Conservation (phyloP, 805 yeast species). For the Candida sphagnicola region DNA sequence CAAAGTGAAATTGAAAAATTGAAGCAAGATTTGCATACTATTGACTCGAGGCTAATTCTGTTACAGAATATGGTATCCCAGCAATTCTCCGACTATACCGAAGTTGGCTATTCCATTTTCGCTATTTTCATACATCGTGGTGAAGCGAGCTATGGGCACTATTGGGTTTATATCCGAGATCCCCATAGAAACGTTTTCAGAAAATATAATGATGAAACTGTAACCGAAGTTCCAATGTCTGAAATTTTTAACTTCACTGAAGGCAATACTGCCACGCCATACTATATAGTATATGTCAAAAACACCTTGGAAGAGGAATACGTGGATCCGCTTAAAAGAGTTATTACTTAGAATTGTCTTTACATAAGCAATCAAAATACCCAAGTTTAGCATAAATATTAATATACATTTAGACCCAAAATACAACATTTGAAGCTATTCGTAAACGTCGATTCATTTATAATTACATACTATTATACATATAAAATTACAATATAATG, state of each 20-base stretch:
- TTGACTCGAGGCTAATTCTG: constrained; percentile 38
- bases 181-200: constrained; percentile 63
- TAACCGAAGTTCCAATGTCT: constrained; percentile 66
- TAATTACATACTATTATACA: constrained; percentile 2
- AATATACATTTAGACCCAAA: background rate
- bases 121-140: constrained; percentile 95
- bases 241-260: constrained; percentile 66
- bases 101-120: constrained; percentile 75
- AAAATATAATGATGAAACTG: constrained; percentile 92
- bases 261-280: constrained; percentile 89
- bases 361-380: too few species aligned
- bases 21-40: constrained; percentile 38
- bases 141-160: constrained; percentile 94
- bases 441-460: too few species aligned
- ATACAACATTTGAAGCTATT: too few species aligned
- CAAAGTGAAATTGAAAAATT: constrained; percentile 44
- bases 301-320: constrained; percentile 50
- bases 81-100: constrained; percentile 60
- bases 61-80: constrained; percentile 48
- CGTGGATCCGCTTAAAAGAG: constrained; percentile 64
- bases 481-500: background rate
- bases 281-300: constrained; percentile 79
- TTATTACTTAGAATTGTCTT: too few species aligned
- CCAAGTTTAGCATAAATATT: background rate
- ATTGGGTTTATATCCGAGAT: constrained; percentile 92